These are phyloP conservation scores for Stephania japonica DNA, from an alignment of 164 flowering plant genomes.

Conservation along the genomic window DNA sequence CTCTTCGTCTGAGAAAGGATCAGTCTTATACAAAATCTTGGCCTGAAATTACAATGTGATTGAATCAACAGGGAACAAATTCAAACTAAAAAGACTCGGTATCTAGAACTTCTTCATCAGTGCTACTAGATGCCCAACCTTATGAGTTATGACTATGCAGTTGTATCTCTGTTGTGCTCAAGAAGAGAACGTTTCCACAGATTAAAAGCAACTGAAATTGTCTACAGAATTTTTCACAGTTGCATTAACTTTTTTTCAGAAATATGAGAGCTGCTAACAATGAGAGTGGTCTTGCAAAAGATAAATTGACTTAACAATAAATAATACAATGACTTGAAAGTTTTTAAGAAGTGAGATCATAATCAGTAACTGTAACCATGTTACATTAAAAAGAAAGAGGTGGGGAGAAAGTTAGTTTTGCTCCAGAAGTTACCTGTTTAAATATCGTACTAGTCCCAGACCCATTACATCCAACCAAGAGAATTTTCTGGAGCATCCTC, in stretches of 20 bases:
- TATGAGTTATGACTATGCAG: not conserved
- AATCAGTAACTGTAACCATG: not conserved
- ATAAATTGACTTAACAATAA: not conserved
- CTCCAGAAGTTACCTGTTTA: conserved; percentile 60
- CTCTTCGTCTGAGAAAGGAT: conserved; percentile 75
- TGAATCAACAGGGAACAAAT: not conserved
- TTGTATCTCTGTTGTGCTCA: not conserved
- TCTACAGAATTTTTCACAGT: not conserved
- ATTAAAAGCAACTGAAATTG: not conserved
- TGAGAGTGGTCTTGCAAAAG: not conserved
- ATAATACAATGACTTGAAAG: not conserved
- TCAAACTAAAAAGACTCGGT: not conserved
- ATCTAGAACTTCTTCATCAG: not conserved
- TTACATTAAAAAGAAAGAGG: not conserved
- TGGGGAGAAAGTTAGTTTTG: not conserved
- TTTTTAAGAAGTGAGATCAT: not conserved
- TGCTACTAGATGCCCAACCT: not conserved
- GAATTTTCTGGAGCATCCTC: conserved; percentile 60
- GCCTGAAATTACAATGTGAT: conserved; percentile 46
- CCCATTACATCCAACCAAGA: conserved; percentile 72
- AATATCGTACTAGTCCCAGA: conserved; percentile 92
- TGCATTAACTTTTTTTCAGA: not conserved
- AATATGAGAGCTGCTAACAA: not conserved
- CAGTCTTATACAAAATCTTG: conserved; percentile 67
- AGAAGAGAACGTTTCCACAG: not conserved